A percentile compares a stretch with the other conserved stretches of the same genome.
phyloP scores from a whole-genome alignment of 2,329 filamentous ascomycete species.

The Exophiala dermatitidis region DNA sequence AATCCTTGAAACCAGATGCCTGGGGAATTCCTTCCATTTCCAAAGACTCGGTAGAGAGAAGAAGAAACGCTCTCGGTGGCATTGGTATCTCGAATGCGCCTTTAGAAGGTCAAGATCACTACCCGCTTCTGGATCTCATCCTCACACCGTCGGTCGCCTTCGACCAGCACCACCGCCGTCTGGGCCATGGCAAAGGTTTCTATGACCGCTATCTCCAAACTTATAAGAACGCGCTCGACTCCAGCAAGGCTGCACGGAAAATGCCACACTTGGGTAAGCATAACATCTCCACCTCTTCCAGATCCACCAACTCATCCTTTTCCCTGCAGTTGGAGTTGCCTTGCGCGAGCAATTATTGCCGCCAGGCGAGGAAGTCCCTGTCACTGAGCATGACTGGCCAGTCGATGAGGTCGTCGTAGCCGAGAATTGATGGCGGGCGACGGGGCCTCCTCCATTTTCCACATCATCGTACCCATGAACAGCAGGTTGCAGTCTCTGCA shows the following conservation, averaged over 20 bases:
- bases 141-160: slow-evolving; percentile 92
- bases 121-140: slow-evolving; percentile 66
- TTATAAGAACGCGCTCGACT: slow-evolving; percentile 47
- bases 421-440: slow-evolving; percentile 6
- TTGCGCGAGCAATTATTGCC: slow-evolving; percentile 77
- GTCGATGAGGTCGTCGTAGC: slow-evolving; percentile 61
- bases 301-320: slow-evolving; percentile 29
- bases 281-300: slow-evolving; percentile 23
- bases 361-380: slow-evolving; percentile 60
- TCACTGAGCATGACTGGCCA: slow-evolving; percentile 67
- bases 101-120: slow-evolving; percentile 23
- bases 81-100: slow-evolving; percentile 21
- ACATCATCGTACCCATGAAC: background rate
- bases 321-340: slow-evolving; percentile 62
- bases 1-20: slow-evolving; percentile 65
- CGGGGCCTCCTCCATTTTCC: background rate
- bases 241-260: slow-evolving; percentile 31
- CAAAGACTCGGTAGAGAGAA: slow-evolving; percentile 54
- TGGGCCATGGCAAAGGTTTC: slow-evolving; percentile 93
- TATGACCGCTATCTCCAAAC: slow-evolving; percentile 88
- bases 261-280: slow-evolving; percentile 55
- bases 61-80: slow-evolving; percentile 67
- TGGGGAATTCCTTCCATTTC: slow-evolving; percentile 94
- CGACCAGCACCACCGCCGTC: slow-evolving; percentile 63
- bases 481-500: background rate